A percentile compares a stretch with the other conserved stretches of the same genome.
phyloP scores from a whole-genome alignment of 1,284 basidiomycete species.

The Trichosporon asahii region DNA sequence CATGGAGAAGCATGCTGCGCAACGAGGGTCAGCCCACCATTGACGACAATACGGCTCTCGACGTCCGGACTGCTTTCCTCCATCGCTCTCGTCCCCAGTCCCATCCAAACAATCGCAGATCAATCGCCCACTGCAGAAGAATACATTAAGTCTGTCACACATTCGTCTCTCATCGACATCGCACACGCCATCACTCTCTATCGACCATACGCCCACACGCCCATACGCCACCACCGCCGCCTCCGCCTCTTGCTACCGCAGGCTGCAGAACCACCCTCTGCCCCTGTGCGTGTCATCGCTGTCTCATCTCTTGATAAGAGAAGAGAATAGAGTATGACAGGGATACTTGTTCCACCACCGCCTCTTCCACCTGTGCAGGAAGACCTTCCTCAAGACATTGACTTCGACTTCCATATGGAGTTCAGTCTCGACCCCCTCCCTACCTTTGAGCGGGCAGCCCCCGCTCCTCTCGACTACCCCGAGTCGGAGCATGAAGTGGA shows the following conservation, averaged over 20 bases:
- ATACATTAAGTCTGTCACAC: not conserved
- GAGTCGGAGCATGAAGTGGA: not conserved
- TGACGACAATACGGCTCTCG: not conserved
- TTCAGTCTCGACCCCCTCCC: slow-evolving; percentile 6
- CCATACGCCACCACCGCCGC: not conserved
- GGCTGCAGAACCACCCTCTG: not conserved
- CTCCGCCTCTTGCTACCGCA: not conserved
- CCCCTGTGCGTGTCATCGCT: not conserved
- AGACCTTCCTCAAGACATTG: slow-evolving; percentile 1
- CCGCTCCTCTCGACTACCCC: not conserved
- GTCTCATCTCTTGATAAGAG: not conserved
- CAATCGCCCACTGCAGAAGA: not conserved
- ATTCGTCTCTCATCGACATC: not conserved
- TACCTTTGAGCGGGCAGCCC: not conserved
- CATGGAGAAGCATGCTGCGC: not conserved
- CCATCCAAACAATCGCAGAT: not conserved
- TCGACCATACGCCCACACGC: not conserved
- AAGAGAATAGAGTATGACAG: not conserved
- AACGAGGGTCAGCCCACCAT: not conserved
- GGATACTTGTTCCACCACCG: not conserved
- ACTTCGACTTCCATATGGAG: slow-evolving; percentile 5
- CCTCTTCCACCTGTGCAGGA: not conserved
- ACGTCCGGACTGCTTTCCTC: not conserved
- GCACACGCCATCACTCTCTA: not conserved
- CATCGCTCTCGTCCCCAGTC: not conserved